phyloP scores from a whole-genome alignment of 1,284 basidiomycete genomes.

The Ustilago cynodontis region DNA sequence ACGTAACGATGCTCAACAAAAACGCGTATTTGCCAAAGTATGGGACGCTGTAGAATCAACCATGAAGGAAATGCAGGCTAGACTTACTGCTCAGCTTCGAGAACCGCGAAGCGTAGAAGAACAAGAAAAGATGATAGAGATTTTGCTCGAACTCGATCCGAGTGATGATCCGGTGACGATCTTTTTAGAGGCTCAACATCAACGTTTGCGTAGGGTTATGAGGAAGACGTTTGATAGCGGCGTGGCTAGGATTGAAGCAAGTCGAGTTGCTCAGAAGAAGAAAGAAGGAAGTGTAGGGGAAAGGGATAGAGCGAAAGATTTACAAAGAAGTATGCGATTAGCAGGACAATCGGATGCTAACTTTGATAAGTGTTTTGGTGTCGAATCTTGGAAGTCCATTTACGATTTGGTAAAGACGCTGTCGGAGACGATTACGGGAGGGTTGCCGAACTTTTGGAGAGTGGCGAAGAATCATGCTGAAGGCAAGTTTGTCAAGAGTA shows the following conservation, averaged over 20 bases:
- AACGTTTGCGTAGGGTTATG: conserved; percentile 84
- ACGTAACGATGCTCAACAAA: conserved; percentile 74
- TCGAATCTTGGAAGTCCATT: conserved; percentile 79
- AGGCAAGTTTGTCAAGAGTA: conserved; percentile 52
- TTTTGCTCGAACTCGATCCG: conserved; percentile 66
- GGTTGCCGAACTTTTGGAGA: conserved; percentile 92
- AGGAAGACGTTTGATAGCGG: conserved; percentile 75
- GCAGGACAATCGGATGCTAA: conserved; percentile 45
- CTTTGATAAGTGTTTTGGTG: conserved; percentile 54
- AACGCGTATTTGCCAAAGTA: conserved; percentile 92
- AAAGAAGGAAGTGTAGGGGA: conserved; percentile 73
- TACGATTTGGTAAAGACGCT: conserved; percentile 75
- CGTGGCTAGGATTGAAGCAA: conserved; percentile 39
- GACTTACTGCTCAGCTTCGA: conserved; percentile 82
- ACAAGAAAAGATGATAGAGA: conserved; percentile 96
- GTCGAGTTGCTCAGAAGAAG: conserved; percentile 8
- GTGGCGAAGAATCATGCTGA: conserved; percentile 91
- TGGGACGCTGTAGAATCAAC: conserved; percentile 95
- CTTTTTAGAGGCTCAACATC: conserved; percentile 93
- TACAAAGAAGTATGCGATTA: conserved; percentile 66
- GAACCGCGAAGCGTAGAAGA: conserved; percentile 89
- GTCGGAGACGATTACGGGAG: conserved; percentile 73
- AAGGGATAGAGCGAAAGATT: conserved; percentile 73
- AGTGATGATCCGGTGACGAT: conserved; percentile 81
- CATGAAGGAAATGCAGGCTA: conserved; percentile 88